Base-by-base conservation (phyloP, 129 eudicot species). In the Centrapalus pauciflorus region DNA sequence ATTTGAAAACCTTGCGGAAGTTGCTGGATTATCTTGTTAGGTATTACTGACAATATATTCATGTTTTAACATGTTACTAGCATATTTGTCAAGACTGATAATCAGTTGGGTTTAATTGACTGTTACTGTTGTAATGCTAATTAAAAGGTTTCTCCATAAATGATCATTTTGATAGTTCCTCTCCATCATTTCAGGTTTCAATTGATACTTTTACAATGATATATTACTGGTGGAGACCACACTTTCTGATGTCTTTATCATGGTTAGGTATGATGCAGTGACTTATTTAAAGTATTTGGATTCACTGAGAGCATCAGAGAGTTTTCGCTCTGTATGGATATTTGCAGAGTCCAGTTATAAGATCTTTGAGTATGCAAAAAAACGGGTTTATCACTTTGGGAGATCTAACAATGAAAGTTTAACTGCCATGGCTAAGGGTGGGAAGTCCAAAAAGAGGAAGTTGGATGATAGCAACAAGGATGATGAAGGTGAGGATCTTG, bases 311-410 rank as follows among this genome's bases (percentile, higher is more conserved):
- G 95, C 95, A n/a, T 86, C 99, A 49, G 99, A 93, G 87, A 93
- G 95, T 75, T 93, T 93, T 75, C 94, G 95, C 8, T 93, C 96
- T 55, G 99, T 93, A 57, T 93, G 99, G 99, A 86, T 93, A 60
- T 93, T 93, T 82, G 96, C 99, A 57, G 96, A 93, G 77, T 89
- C 96, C 50, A 93, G 99, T 73, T 84, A 80, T 73, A 86, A 93
- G 87, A 86, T 93, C 33, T 93, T 93, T 69, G 99, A 93, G 79
- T 88, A 71, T 66, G 95, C 99, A 16, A 93, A 93, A 74, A 93
- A 84, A 72, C 85, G 96, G 40, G 99, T 93, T 68, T 93, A 85
- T 67, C 83, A 76, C 76, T 83, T 84, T 59, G 83, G 81, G 61
- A 85, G 84, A 70, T 55, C 84, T 55, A 85, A 82, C 10, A 77